Evolutionary conservation across 2,329 filamentous ascomycete genomes (phyloP).

Genomic region (Calonectria henricotiae): DNA sequence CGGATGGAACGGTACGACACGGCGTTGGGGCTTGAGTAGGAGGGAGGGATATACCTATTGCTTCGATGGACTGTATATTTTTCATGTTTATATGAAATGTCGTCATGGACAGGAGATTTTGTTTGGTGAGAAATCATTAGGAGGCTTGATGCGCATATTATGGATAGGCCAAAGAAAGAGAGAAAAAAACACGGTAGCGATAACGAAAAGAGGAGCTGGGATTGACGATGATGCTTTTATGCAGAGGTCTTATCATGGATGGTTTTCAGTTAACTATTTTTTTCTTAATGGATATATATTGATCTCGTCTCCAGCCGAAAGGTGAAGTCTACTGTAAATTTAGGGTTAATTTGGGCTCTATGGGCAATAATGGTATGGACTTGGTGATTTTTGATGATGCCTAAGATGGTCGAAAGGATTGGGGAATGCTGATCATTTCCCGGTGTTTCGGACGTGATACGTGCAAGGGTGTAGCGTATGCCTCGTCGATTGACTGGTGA

Average conservation of each 20-base stretch:
- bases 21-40: conserved; percentile 47
- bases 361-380: not conserved
- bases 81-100: conserved; percentile 30
- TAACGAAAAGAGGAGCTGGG: conserved; percentile 12
- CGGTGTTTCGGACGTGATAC: conserved; percentile 1
- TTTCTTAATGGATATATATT: conserved; percentile 23
- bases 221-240: conserved; percentile 13
- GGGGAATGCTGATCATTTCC: conserved; percentile 25
- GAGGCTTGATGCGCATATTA: conserved; percentile 31
- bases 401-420: not conserved
- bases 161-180: conserved; percentile 30
- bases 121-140: conserved; percentile 7
- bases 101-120: conserved; percentile 9
- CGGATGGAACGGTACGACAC: conserved; percentile 35
- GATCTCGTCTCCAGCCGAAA: conserved; percentile 1
- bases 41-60: conserved; percentile 52
- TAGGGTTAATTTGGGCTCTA: not conserved
- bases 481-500: conserved; percentile 7
- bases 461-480: conserved; percentile 10
- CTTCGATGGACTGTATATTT: conserved; percentile 34
- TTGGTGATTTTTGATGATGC: not conserved
- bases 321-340: no score
- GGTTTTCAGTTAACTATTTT: conserved; percentile 1
- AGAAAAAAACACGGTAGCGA: conserved; percentile 18
- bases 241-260: not conserved